Conservation (phyloP, 192 early-diverging fungal genomes). For the Dissophora ornata region DNA sequence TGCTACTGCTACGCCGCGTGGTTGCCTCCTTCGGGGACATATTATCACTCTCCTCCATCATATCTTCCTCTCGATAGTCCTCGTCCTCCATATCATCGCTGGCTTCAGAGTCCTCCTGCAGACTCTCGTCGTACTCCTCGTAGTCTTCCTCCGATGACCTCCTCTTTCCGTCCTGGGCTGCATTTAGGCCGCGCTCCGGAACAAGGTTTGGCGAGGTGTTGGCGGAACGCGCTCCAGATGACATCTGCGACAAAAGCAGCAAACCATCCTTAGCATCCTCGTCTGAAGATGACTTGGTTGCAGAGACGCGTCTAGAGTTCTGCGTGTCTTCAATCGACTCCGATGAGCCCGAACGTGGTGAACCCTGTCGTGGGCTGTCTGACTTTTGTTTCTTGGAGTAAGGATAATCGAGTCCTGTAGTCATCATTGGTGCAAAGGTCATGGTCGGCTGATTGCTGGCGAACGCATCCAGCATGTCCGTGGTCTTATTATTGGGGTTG, state of each 20-base stretch:
- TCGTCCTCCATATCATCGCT: conserved; percentile 8
- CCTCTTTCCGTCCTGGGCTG: not conserved
- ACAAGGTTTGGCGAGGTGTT: conserved; percentile 21
- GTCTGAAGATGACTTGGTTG: conserved; percentile 14
- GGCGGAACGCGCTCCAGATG: not conserved
- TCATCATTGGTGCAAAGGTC: conserved; percentile 41
- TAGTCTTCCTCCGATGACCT: not conserved
- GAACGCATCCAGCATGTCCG: conserved; percentile 44
- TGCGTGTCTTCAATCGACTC: not conserved
- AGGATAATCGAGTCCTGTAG: conserved; percentile 28
- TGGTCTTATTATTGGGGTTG: conserved; percentile 52
- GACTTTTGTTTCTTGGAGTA: conserved; percentile 17
- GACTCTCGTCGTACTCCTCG: not conserved
- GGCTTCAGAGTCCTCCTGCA: not conserved
- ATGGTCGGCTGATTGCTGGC: not conserved
- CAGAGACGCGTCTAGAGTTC: not conserved
- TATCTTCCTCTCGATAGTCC: not conserved
- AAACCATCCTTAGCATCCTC: conserved; percentile 47
- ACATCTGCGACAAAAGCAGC: conserved; percentile 20
- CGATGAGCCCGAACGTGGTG: not conserved
- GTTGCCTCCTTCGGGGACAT: not conserved
- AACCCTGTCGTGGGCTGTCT: not conserved
- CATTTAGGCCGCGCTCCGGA: no score
- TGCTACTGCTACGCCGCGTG: not conserved
- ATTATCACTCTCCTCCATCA: not conserved